Percentiles rank a stretch among this genome's conserved stretches.
These are phyloP conservation scores for Yamadazyma dendronema DNA, from an alignment of 1,139 yeast genomes.

Conservation along the genomic window DNA sequence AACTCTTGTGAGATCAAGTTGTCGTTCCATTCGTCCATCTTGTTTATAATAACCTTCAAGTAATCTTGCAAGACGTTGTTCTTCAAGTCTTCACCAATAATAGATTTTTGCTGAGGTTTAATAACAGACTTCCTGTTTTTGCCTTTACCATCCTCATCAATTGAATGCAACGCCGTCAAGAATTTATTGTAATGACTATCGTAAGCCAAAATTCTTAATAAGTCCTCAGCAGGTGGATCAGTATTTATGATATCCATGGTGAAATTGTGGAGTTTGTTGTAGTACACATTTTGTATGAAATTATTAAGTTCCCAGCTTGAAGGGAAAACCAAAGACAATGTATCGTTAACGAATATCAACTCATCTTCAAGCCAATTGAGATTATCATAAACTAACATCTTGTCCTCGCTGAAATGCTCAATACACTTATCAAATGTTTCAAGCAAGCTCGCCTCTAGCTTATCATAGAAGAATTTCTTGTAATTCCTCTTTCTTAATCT, in stretches of 20 bases:
- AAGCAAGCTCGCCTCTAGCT: conserved; percentile 57
- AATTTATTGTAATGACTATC: conserved; percentile 63
- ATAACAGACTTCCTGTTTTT: conserved; percentile 29
- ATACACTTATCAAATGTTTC: conserved; percentile 69
- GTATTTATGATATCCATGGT: conserved; percentile 60
- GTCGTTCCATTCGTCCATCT: conserved; percentile 80
- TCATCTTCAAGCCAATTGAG: conserved; percentile 87
- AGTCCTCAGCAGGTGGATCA: conserved; percentile 72
- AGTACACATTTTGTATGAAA: conserved; percentile 66
- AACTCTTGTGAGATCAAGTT: conserved; percentile 67
- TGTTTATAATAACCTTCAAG: conserved; percentile 60
- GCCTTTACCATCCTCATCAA: conserved; percentile 24
- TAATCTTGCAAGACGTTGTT: conserved; percentile 67
- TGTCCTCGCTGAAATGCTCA: conserved; percentile 52
- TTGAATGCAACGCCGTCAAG: conserved; percentile 25
- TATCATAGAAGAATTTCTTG: conserved; percentile 59
- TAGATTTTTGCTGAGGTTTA: conserved; percentile 44
- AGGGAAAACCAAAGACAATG: conserved; percentile 62
- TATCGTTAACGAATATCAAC: conserved; percentile 59
- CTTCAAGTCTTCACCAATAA: conserved; percentile 71
- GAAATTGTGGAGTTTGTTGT: conserved; percentile 60
- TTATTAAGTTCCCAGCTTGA: conserved; percentile 68
- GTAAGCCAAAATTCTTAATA: conserved; percentile 65
- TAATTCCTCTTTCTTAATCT: conserved; percentile 61
- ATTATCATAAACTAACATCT: conserved; percentile 62